Base-by-base conservation (phyloP, 2,329 filamentous ascomycete genomes). In the Penicillium sp. region DNA sequence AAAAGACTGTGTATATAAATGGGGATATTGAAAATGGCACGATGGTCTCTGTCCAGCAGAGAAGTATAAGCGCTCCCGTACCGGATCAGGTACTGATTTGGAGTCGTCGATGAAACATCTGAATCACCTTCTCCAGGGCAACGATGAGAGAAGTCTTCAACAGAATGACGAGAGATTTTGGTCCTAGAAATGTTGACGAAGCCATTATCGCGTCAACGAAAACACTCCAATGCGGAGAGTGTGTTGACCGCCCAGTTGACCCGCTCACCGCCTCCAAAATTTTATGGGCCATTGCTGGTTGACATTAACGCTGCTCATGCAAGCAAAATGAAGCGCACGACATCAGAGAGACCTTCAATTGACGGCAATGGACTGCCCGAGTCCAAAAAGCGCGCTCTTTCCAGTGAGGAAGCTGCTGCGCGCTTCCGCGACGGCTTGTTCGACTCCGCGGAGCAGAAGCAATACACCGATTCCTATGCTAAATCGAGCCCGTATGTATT, bases 381-480 rank as follows among this genome's bases (percentile, higher is more conserved):
- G n/a, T 50, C 61, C 31, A 71, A 72, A 41, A 71, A 69, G 51
- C 58, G 68, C 29, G 66, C 63, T 2, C 60, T 71, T 42, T 69
- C 68, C 4, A 65, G 58, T 39, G 66, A 71, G 42, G 63, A 66
- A 43, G 63, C 62, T n/a, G 61, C 61, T 16, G 57, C 68, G 31
- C 66, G 69, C 48, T 75, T 76, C 55, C 68, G 68, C 36, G 62
- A 70, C 4, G 71, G 70, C 11, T 61, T 75, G 2, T 73, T 76
- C 52, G 69, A 73, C 22, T 40, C 58, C 37, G 49, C 63, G 39
- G 68, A 68, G 42, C 60, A 69, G 36, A 60, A 70, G 56, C 66
- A 69, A 44, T 75, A 74, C 56, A 72, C 68, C 48, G 59, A 67
- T 37, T 55, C 58, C 53, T 75, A 76, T 56, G 59, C 67, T 20